Base-by-base conservation (phyloP, 306 rosid species). In the Adenanthera pavonina region DNA sequence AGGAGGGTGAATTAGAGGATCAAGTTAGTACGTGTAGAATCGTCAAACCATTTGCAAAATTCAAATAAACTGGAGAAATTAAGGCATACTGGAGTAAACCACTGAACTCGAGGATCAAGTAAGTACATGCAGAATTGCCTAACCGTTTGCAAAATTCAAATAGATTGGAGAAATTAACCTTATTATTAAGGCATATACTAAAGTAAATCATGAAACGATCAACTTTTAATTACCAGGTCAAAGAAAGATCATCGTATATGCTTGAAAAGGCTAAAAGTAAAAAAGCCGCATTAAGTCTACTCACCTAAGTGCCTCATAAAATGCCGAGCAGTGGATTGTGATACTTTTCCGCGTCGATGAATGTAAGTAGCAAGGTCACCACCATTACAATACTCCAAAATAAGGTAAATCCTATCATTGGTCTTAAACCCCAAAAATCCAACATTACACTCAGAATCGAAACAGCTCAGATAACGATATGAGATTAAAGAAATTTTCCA, bases 231-330 rank as follows among this genome's bases (percentile, higher is more conserved):
- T 49, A 59, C 33, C 65, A 25, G 30, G 43, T 59, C 25, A 30
- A 30, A 46, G 7, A 87, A 64, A 46, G 56, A 30, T 49, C 9
- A 72, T 30, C 49, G 33, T 25, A 14, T 65, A 38, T 17, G 64
- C 73, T 36, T 52, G 30, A 33, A 83, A 43, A 72, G 62, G 69
- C 69, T n/a, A 66, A 68, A 54, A 34, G 69, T 43, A 3, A 54
- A 79, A 79, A 78, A 3, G 3, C 7, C 19, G 49, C 54, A 68
- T 36, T 13, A 76, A 83, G 72, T 41, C 17, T 46, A 82, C 59
- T 76, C 80, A 96, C 99, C 99, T 86, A 96, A 82, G 81, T 96
- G 97, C 81, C 89, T 89, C 99, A 96, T 93, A 77, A 96, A 93
- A 88, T 90, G 92, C 79, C 94, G 81, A 11, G 99, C 97, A 87